Conservation (phyloP, 1,139 yeast species). For the Diutina sp. region DNA sequence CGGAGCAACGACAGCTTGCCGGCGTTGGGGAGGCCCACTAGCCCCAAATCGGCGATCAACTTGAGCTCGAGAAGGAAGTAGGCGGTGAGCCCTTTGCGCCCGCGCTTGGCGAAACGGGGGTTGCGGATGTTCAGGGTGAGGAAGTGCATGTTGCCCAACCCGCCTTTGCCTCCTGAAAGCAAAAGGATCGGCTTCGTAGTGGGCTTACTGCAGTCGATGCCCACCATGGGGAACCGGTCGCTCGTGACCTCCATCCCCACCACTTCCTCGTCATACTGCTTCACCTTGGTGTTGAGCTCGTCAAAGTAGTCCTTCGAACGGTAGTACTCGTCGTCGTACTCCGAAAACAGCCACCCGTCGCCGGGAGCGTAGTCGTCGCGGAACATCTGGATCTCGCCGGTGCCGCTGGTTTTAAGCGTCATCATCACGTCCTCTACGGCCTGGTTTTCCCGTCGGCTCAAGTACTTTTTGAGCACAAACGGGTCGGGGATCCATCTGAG, state of each 20-base stretch:
- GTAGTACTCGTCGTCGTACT: slow-evolving; percentile 60
- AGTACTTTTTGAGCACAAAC: slow-evolving; percentile 20
- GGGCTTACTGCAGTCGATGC: slow-evolving; percentile 60
- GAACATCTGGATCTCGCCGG: slow-evolving; percentile 41
- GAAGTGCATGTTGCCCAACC: slow-evolving; percentile 94
- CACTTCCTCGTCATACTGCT: slow-evolving; percentile 48
- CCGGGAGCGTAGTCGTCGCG: slow-evolving; percentile 51
- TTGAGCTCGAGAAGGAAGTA: slow-evolving; percentile 72
- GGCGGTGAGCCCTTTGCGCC: slow-evolving; percentile 57
- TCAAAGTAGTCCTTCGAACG: slow-evolving; percentile 49
- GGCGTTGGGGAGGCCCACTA: slow-evolving; percentile 93
- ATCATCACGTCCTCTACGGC: slow-evolving; percentile 9
- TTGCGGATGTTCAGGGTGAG: slow-evolving; percentile 72
- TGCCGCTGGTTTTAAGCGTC: slow-evolving; percentile 12
- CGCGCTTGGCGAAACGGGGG: slow-evolving; percentile 77
- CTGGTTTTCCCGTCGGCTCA: slow-evolving; percentile 7
- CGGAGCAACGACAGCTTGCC: slow-evolving; percentile 84
- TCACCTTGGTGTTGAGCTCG: slow-evolving; percentile 49
- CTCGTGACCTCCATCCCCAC: slow-evolving; percentile 43
- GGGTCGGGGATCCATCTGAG: slow-evolving; percentile 83
- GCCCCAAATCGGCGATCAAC: slow-evolving; percentile 80
- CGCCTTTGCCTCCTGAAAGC: slow-evolving; percentile 81
- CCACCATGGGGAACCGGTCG: slow-evolving; percentile 69
- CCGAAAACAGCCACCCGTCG: slow-evolving; percentile 80
- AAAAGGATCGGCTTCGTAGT: slow-evolving; percentile 58